Evolutionary conservation across 2,329 filamentous ascomycete genomes (phyloP), one percentile per base, ranked within the genome.

Genomic region (Stenocarpella maydis): DNA sequence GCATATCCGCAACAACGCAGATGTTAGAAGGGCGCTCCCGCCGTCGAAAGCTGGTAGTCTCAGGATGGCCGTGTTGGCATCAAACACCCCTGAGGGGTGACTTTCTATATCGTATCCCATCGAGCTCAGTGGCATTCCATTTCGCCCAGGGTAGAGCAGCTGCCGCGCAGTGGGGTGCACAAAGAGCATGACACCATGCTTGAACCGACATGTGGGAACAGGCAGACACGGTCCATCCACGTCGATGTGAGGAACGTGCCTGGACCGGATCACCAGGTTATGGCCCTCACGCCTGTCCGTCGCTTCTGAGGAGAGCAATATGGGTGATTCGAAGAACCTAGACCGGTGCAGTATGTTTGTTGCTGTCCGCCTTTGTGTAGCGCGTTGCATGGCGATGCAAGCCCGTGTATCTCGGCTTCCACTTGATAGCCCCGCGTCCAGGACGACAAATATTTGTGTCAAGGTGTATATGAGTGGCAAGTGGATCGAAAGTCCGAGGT

Each of bases 41-140:
- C 39, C 39, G 19, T 60, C 54, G 10, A 45, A 60, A 12, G 39
- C 24, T 17, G 54, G 39, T 10, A 60, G 39, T 31, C 54, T 60
- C 17, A 60, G 24, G 17, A 43, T 60, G 37, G 54, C 54, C 8
- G 26, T 60, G 39, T 60, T 60, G 39, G 37, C 4, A 39, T 60
- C 54, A 28, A 60, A 60, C 2, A 60, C 24, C 17, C 54, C 54
- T 15, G 21, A 4, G 24, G 54, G 54, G 6, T 60, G 54, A 12
- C 37, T 45, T 28, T 43, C 54, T 60, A 60, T 45, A 15, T 60
- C 54, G 39, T 45, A 60, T 8, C 54, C 54, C 39, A 60, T 60
- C 7, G 15, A n/a, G 4, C 54, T 26, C 39, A 60, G 28, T 12
- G 54, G 54, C 37, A 60, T 45, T 15, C 54, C 39, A 6, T 60